Base-by-base conservation (phyloP, 768 basidiomycete genomes). In the Trametes cingulata region DNA sequence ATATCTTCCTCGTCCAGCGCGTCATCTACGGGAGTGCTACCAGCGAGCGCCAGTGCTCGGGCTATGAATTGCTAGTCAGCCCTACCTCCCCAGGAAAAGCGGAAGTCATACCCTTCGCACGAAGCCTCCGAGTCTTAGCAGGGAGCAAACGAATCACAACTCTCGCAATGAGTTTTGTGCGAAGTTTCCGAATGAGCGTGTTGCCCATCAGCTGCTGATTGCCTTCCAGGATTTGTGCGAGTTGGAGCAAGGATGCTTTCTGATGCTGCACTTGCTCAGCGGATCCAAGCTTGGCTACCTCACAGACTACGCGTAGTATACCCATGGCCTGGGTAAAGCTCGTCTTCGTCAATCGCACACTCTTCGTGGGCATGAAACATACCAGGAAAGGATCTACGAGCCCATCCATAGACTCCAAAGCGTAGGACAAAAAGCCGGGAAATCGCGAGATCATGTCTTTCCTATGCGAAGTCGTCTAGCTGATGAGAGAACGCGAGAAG, bases 161-260 rank as follows among this genome's bases (percentile, higher is more conserved):
- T 37, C 92, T 82, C 7, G 89, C 83, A 1, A 86, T 68, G 6
- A 93, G 73, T 70, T 95, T 95, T 12, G 78, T 76, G 22, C 80
- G 81, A 58, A 79, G 80, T 69, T 91, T 92, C 56, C 90, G 84
- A 56, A 93, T 73, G 25, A 89, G 60, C 0, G 87, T 86, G 65
- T 92, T 93, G 52, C 56, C 74, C 51, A 73, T 74, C 37, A 90
- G 73, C 24, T 59, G 64, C 7, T 73, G 59, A 8, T 72, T 78
- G 14, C 73, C 68, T 36, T 80, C 76, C 25, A 91, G 74, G 9
- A 68, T 61, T 17, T 73, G 65, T 3, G 77, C 74, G 22, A 91
- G 71, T 3, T 76, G 70, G 14, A 86, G 71, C 6, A 93, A 71
- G 0, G 70, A 68, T 15, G 75, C 63, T 10, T 77, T 71, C 58